Percentiles rank a stretch among this genome's conserved stretches.
Conservation (phyloP, 2,329 filamentous ascomycete species). For the Simplicillium sp. region DNA sequence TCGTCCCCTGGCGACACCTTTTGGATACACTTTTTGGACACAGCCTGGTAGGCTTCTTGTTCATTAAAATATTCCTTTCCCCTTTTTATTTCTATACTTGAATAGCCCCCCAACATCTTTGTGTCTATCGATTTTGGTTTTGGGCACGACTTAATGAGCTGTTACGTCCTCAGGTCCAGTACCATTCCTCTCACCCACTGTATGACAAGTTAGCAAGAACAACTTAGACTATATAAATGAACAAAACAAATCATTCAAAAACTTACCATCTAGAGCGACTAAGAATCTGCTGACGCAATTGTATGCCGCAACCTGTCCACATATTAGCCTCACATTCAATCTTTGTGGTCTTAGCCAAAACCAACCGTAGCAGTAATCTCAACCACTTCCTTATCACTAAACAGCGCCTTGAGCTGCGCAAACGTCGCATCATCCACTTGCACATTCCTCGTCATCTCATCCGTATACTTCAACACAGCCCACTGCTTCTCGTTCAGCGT, state of each 20-base stretch:
- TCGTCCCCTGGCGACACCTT: too few species aligned
- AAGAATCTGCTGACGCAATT: conserved; percentile 81
- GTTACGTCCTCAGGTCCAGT: conserved; percentile 34
- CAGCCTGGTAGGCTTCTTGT: not conserved
- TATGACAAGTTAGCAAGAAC: conserved; percentile 7
- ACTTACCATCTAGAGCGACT: conserved; percentile 68
- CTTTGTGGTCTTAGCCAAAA: conserved; percentile 3
- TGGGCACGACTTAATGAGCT: conserved; percentile 16
- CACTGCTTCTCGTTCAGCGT: conserved; percentile 50
- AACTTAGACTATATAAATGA: not conserved
- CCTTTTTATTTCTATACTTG: conserved; percentile 1
- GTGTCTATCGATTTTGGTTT: too few species aligned
- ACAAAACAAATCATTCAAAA: conserved; percentile 8
- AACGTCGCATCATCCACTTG: conserved; percentile 62
- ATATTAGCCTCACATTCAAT: conserved; percentile 9
- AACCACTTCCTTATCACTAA: conserved; percentile 64
- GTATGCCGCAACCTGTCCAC: conserved; percentile 53
- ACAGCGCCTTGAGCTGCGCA: conserved; percentile 47
- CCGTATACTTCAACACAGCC: conserved; percentile 63
- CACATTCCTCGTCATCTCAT: conserved; percentile 75
- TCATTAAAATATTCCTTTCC: conserved; percentile 4
- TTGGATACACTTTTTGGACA: too few species aligned
- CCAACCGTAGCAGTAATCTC: conserved; percentile 69
- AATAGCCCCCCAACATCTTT: not conserved
- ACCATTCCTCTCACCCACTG: conserved; percentile 49